These are phyloP conservation scores for Hypomyces perniciosus DNA, from an alignment of 2,329 filamentous ascomycete genomes.

Conservation along the genomic window DNA sequence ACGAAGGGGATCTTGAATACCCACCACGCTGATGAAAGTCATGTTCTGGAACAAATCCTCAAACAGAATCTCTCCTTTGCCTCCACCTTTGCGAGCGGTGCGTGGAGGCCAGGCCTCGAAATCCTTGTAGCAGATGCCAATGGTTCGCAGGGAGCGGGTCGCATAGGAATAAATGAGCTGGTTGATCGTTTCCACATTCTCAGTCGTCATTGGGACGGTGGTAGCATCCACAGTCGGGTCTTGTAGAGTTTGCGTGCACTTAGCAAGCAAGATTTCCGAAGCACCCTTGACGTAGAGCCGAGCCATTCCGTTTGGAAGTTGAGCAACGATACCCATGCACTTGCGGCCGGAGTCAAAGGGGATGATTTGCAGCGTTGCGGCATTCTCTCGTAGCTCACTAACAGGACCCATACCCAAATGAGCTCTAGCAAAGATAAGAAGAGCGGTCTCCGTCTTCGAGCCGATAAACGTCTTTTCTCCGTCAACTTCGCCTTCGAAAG, in stretches of 20 bases:
- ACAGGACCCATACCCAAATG: slow-evolving; percentile 62
- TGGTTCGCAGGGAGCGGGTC: slow-evolving; percentile 72
- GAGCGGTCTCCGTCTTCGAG: slow-evolving; percentile 71
- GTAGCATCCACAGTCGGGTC: slow-evolving; percentile 43
- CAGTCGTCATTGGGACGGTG: slow-evolving; percentile 39
- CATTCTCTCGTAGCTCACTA: slow-evolving; percentile 56
- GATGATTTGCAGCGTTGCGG: slow-evolving; percentile 57
- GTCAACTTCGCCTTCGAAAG: slow-evolving; percentile 69
- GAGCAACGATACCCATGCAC: slow-evolving; percentile 59
- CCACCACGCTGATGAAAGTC: slow-evolving; percentile 64
- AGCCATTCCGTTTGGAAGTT: slow-evolving; percentile 44
- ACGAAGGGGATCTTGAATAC: slow-evolving; percentile 76
- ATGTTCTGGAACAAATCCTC: slow-evolving; percentile 63
- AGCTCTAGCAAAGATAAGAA: slow-evolving; percentile 63
- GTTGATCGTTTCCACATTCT: slow-evolving; percentile 53
- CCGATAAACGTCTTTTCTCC: slow-evolving; percentile 63
- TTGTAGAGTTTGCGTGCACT: slow-evolving; percentile 47
- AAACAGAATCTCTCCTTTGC: slow-evolving; percentile 57
- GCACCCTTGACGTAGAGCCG: slow-evolving; percentile 59
- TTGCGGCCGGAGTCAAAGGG: slow-evolving; percentile 73
- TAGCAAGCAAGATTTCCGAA: slow-evolving; percentile 55
- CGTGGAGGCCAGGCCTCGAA: slow-evolving; percentile 79
- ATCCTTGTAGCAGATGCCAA: slow-evolving; percentile 76
- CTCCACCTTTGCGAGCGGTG: slow-evolving; percentile 48
- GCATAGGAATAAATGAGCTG: slow-evolving; percentile 72